Evolutionary conservation across 2,329 filamentous ascomycete genomes (phyloP).

Genomic region (Venturiaceae sp.): DNA sequence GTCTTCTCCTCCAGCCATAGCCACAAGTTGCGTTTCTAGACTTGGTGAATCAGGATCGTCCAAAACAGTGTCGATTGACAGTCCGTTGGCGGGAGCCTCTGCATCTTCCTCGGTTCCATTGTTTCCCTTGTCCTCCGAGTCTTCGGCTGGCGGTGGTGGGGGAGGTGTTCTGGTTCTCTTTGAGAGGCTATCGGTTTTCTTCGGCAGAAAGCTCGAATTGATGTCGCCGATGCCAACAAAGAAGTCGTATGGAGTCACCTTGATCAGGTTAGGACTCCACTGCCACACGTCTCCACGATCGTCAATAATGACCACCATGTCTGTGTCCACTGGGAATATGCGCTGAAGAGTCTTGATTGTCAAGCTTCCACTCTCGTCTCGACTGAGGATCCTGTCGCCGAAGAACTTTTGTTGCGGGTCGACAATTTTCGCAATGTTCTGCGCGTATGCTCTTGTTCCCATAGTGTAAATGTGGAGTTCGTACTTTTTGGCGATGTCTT

Average conservation of each 20-base stretch:
- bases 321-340: conserved; percentile 90
- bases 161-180: neutral
- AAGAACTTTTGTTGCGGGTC: conserved; percentile 86
- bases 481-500: conserved; percentile 68
- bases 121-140: conserved; percentile 10
- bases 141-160: conserved; percentile 2
- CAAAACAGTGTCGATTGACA: neutral
- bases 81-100: conserved; percentile 13
- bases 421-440: conserved; percentile 84
- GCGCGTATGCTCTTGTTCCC: conserved; percentile 93
- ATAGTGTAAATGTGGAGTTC: conserved; percentile 99
- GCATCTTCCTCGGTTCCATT: conserved; percentile 9
- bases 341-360: conserved; percentile 82
- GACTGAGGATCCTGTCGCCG: conserved; percentile 87
- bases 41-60: neutral
- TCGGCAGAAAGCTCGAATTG: conserved; percentile 93
- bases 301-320: conserved; percentile 99
- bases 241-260: conserved; percentile 92
- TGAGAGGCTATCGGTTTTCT: conserved; percentile 38
- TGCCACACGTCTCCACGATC: conserved; percentile 95
- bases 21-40: conserved; percentile 65
- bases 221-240: conserved; percentile 98
- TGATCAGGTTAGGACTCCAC: conserved; percentile 87
- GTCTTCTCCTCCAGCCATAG: conserved; percentile 63
- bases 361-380: conserved; percentile 92